Conservation (phyloP, 2,329 filamentous ascomycete genomes). For the Ophiostoma piceae region DNA sequence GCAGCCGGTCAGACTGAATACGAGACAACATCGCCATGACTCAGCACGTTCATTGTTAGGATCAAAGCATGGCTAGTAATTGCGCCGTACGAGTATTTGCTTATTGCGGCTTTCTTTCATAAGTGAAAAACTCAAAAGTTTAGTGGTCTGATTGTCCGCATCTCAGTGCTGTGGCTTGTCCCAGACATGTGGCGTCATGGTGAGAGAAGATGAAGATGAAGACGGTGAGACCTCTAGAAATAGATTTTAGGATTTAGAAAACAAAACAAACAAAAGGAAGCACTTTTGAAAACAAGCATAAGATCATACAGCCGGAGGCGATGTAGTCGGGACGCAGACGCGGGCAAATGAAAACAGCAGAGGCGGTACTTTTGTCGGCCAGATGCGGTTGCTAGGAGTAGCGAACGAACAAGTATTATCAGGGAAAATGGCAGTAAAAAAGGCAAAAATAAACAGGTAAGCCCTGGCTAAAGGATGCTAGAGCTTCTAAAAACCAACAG, state of each 20-base stretch:
- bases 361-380: not conserved
- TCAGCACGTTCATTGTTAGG: not conserved
- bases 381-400: not conserved
- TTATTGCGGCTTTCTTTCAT: not conserved
- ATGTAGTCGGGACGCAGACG: not conserved
- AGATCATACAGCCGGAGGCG: not conserved
- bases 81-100: too few species aligned
- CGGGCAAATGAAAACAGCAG: not conserved
- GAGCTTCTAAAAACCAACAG: not conserved
- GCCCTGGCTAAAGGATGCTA: conserved; percentile 4
- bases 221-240: not conserved
- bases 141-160: not conserved
- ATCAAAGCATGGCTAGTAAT: too few species aligned
- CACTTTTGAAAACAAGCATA: not conserved
- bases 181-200: not conserved
- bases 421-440: not conserved
- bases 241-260: not conserved
- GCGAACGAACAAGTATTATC: not conserved
- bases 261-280: not conserved
- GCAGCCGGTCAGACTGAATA: not conserved
- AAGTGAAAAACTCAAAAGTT: not conserved
- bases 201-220: too few species aligned
- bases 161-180: not conserved
- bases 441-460: not conserved
- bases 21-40: not conserved